Base-by-base conservation (phyloP, 2,329 filamentous ascomycete genomes). In the Ceratocystis variospora region DNA sequence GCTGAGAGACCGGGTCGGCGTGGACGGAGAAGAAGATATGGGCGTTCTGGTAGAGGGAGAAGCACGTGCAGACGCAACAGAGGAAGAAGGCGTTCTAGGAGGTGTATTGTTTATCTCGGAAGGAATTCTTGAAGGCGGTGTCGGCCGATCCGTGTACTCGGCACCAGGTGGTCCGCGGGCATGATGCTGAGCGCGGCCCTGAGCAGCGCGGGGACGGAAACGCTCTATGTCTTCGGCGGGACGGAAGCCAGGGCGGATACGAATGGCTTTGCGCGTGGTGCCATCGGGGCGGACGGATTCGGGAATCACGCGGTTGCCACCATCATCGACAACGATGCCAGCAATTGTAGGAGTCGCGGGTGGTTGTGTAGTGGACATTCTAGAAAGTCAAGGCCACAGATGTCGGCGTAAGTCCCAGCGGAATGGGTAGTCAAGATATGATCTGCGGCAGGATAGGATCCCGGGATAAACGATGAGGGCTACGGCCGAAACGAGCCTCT, bases 191-290 rank as follows among this genome's bases (percentile, higher is more conserved):
- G 31, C 83, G 84, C 64, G 90, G 62, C 84, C 85, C 74, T 94
- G 88, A 62, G 92, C 92, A 0, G 87, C 91, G 67, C 89, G 87
- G 76, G 96, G 96, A 79, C 91, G 95, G 82, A 99, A 99, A 59
- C 96, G 81, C 73, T 96, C 91, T 69, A 97, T 87, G 76, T 99
- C 94, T 77, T 99, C 94, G 0, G 92, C 90, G 1, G 94, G 95
- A 44, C 87, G 86, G 77, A 96, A 99, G 65, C 94, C 95, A 0
- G 94, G 93, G 37, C 90, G 86, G 68, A 99, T 90, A 73, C 90
- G 90, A 74, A 97, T 97, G 72, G 96, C 93, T 73, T 89, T 95
- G 66, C 94, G 86, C n/a, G 89, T 89, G 63, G 88, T 90, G 67
- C 94, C 94, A 74, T 99, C 94, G 28, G 94, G 78, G 65, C 95